Conservation (phyloP, 2,329 filamentous ascomycete species). For the Meredithiella fracta region DNA sequence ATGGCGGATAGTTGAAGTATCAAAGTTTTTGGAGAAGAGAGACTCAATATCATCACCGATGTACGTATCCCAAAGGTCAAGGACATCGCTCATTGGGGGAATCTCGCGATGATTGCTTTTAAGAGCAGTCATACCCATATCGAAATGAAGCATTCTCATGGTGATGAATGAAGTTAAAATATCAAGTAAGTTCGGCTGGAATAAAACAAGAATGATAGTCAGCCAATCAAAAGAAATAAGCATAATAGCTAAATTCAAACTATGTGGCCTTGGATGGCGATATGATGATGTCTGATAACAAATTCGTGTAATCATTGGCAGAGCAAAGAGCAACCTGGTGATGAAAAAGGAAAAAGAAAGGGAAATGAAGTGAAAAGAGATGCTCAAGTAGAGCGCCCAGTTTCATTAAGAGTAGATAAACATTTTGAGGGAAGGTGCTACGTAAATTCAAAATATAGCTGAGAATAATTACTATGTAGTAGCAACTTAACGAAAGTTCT, state of each 20-base stretch:
- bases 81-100: conserved; percentile 10
- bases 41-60: conserved; percentile 14
- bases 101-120: conserved; percentile 5
- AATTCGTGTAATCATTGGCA: not conserved
- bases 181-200: conserved; percentile 1
- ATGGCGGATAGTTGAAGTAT: conserved; percentile 6
- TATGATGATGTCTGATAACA: conserved; percentile 1
- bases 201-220: conserved; percentile 8
- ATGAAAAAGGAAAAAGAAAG: not conserved
- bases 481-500: no score
- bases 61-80: conserved; percentile 13
- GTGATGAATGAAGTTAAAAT: not conserved
- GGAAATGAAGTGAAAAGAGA: not conserved
- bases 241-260: conserved; percentile 2
- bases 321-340: not conserved
- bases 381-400: not conserved
- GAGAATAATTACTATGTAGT: no score
- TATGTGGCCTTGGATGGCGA: not conserved
- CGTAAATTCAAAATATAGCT: no score
- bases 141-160: conserved; percentile 1
- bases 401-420: no score
- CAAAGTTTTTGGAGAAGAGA: conserved; percentile 11
- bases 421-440: no score
- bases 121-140: conserved; percentile 7
- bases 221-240: conserved; percentile 3